phyloP scores from a whole-genome alignment of 2,329 filamentous ascomycete species.

The Apiospora arundinis region DNA sequence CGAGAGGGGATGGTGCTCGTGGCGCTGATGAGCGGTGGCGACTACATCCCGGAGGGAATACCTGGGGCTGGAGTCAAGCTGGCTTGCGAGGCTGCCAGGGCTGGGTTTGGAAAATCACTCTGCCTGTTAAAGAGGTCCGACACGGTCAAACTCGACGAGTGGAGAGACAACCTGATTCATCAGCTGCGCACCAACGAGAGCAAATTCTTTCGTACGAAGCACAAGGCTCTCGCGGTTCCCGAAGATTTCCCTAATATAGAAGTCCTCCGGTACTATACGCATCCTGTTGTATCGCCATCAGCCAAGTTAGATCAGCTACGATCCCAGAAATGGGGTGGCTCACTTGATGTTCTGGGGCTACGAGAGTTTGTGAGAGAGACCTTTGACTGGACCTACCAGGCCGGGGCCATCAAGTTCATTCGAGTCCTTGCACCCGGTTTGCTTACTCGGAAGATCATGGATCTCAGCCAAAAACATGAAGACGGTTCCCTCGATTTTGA shows the following conservation, averaged over 20 bases:
- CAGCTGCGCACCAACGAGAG: slow-evolving; percentile 86
- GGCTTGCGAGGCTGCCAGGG: slow-evolving; percentile 87
- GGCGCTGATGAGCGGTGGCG: slow-evolving; percentile 92
- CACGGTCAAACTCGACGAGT: slow-evolving; percentile 63
- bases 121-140: slow-evolving; percentile 70
- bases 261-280: slow-evolving; percentile 84
- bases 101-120: slow-evolving; percentile 81
- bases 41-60: slow-evolving; percentile 89
- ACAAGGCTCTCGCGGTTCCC: slow-evolving; percentile 77
- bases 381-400: slow-evolving; percentile 84
- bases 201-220: slow-evolving; percentile 78
- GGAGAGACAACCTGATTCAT: slow-evolving; percentile 74
- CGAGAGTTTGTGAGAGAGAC: slow-evolving; percentile 77
- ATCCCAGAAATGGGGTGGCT: slow-evolving; percentile 64
- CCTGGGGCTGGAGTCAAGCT: slow-evolving; percentile 86
- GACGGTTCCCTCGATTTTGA: slow-evolving; percentile 37
- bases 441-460: slow-evolving; percentile 65
- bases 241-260: slow-evolving; percentile 81
- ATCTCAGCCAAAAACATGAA: slow-evolving; percentile 43
- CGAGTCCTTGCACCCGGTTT: slow-evolving; percentile 79
- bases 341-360: slow-evolving; percentile 70
- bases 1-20: slow-evolving; percentile 91
- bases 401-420: slow-evolving; percentile 85
- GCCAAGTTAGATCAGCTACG: slow-evolving; percentile 61
- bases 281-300: slow-evolving; percentile 77